A percentile compares a stretch with the other conserved stretches of the same genome.
These are phyloP conservation scores for Penicillium coffeae DNA, from an alignment of 495 filamentous ascomycete species.

Conservation along the genomic window DNA sequence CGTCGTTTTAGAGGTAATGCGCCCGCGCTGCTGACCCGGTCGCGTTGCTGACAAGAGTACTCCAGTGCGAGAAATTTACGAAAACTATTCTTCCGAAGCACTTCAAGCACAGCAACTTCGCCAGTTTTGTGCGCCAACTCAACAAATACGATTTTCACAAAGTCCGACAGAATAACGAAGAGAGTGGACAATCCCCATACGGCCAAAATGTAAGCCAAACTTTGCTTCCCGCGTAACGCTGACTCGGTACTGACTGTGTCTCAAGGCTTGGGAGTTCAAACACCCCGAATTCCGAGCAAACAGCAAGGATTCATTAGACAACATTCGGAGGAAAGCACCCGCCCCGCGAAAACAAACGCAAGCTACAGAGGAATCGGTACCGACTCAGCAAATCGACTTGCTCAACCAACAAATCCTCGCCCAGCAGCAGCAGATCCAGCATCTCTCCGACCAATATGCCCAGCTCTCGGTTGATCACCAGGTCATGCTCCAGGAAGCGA, in stretches of 20 bases:
- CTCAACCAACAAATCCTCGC: conserved; percentile 84
- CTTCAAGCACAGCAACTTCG: conserved; percentile 99
- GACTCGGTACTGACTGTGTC: neutral
- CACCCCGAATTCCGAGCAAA: conserved; percentile 95
- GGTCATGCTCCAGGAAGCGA: conserved; percentile 80
- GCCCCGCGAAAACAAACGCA: conserved; percentile 76
- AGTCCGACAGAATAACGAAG: conserved; percentile 93
- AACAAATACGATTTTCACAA: conserved; percentile 99
- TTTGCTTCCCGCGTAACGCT: neutral
- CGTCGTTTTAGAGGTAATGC: conserved; percentile 86
- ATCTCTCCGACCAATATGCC: conserved; percentile 77
- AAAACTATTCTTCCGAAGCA: conserved; percentile 96
- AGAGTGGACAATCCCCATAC: conserved; percentile 85
- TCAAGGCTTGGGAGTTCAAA: conserved; percentile 94
- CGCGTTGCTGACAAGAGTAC: conserved; percentile 11
- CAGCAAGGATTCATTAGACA: conserved; percentile 94
- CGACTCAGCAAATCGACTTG: conserved; percentile 83
- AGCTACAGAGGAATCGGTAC: conserved; percentile 65
- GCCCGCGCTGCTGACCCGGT: conserved; percentile 8
- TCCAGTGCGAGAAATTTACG: conserved; percentile 95
- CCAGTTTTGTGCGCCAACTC: conserved; percentile 95
- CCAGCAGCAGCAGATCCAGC: conserved; percentile 87
- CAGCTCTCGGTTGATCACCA: conserved; percentile 82
- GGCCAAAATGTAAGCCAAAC: conserved; percentile 70
- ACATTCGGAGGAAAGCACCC: conserved; percentile 93